phyloP scores from a whole-genome alignment of 352 stramenopile genomes.

The Phytopythium ostracodes region DNA sequence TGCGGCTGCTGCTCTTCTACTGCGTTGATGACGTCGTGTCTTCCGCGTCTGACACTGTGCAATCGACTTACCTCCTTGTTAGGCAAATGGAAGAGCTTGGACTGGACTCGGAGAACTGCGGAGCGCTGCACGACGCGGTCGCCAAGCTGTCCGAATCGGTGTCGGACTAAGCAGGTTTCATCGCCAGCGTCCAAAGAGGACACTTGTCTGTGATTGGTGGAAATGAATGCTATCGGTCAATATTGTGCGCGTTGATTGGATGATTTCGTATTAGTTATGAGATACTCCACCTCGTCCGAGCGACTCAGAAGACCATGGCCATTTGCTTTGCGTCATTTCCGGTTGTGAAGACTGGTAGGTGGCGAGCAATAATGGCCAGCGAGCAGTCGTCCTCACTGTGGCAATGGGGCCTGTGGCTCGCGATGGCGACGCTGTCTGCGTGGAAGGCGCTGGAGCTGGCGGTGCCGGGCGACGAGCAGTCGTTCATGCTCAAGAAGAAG shows the following conservation, averaged over 20 bases:
- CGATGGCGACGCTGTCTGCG: slow-evolving; percentile 58
- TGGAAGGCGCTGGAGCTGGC: slow-evolving; percentile 68
- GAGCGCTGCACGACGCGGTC: slow-evolving; percentile 16
- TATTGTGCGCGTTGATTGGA: slow-evolving; percentile 20
- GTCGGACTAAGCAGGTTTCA: slow-evolving; percentile 6
- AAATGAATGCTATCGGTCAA: slow-evolving; percentile 18
- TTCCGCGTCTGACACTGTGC: neutral
- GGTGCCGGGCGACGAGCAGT: slow-evolving; percentile 5
- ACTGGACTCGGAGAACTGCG: slow-evolving; percentile 37
- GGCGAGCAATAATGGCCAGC: slow-evolving; percentile 8
- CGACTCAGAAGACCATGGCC: neutral
- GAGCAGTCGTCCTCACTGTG: slow-evolving; percentile 38
- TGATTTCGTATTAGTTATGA: slow-evolving; percentile 12
- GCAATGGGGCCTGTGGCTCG: slow-evolving; percentile 53
- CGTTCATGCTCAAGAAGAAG: slow-evolving; percentile 15
- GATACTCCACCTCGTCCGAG: neutral
- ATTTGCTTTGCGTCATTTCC: slow-evolving; percentile 2
- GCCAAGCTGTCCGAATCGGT: slow-evolving; percentile 22
- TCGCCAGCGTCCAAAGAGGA: neutral
- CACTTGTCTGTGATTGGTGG: slow-evolving; percentile 33
- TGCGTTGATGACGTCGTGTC: neutral
- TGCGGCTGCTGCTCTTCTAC: neutral
- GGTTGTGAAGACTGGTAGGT: neutral
- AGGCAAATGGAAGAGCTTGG: slow-evolving; percentile 52
- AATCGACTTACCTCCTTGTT: neutral